These are phyloP conservation scores for Iris macrosiphon DNA, from an alignment of 106 monocot species.

Conservation along the genomic window DNA sequence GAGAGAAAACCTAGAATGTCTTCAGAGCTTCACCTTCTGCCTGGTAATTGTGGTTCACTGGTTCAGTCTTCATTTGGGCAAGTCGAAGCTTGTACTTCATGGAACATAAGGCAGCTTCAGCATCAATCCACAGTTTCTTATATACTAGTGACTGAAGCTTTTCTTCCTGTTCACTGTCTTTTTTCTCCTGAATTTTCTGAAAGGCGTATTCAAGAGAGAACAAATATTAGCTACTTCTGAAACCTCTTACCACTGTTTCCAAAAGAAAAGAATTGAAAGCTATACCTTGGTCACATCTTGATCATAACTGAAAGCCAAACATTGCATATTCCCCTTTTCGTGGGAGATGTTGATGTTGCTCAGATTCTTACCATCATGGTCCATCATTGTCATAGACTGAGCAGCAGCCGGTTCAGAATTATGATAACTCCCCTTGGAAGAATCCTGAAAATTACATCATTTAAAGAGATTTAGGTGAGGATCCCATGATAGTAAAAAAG, in stretches of 20 bases:
- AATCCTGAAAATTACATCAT: too few relatives aligned
- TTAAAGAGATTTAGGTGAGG: too few relatives aligned
- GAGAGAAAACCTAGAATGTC: too few relatives aligned
- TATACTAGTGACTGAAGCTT: slow-evolving; percentile 12
- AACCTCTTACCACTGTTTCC: neutral
- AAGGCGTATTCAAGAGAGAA: neutral
- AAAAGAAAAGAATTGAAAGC: neutral
- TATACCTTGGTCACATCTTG: slow-evolving; percentile 7
- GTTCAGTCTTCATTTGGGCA: neutral
- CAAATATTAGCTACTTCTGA: neutral
- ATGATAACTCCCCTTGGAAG: neutral
- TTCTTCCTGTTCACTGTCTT: neutral
- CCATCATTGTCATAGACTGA: neutral
- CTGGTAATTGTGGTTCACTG: neutral
- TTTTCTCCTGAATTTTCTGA: neutral
- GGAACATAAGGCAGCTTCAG: slow-evolving; percentile 25
- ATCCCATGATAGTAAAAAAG: too few relatives aligned
- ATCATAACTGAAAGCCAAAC: neutral
- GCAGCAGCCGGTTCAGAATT: neutral
- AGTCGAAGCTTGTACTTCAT: slow-evolving; percentile 21
- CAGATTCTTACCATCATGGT: neutral
- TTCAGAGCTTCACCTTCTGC: slow-evolving; percentile 6
- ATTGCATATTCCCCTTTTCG: neutral
- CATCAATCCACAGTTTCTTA: slow-evolving; percentile 31
- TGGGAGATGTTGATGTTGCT: neutral